These are phyloP conservation scores for Taxillus chinensis DNA, from an alignment of 164 flowering plant genomes.

Conservation along the genomic window DNA sequence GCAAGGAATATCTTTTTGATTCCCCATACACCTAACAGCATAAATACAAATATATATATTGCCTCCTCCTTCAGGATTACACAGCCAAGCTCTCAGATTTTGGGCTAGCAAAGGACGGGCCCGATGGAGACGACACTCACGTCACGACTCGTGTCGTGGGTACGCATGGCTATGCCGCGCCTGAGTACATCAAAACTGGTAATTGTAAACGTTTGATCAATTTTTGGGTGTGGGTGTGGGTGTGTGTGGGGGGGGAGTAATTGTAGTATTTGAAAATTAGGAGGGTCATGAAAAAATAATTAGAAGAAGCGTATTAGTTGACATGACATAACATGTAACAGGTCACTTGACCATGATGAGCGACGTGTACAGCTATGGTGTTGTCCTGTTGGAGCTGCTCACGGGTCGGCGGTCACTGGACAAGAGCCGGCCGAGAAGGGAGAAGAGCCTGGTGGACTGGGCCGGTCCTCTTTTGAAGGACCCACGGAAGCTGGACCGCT, in stretches of 20 bases:
- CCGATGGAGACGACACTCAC: conserved; percentile 64
- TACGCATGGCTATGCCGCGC: conserved; percentile 89
- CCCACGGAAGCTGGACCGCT: conserved; percentile 33
- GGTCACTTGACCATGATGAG: conserved; percentile 85
- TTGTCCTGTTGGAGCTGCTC: conserved; percentile 67
- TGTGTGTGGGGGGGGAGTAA: too few relatives aligned
- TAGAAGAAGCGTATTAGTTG: too few relatives aligned
- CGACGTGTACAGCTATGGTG: conserved; percentile 87
- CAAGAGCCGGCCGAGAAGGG: conserved; percentile 45
- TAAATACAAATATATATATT: too few relatives aligned
- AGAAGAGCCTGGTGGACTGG: conserved; percentile 63
- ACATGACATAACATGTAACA: conserved; percentile 8
- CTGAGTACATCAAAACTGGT: conserved; percentile 78
- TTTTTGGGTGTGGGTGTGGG: too few relatives aligned
- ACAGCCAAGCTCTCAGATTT: conserved; percentile 81
- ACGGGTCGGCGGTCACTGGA: conserved; percentile 65
- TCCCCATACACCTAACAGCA: too few relatives aligned
- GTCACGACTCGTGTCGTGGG: conserved; percentile 81
- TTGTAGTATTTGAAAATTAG: too few relatives aligned
- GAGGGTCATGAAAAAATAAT: too few relatives aligned
- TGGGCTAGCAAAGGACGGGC: conserved; percentile 83
- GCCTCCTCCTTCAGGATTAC: conserved; percentile 39
- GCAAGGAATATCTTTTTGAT: too few relatives aligned
- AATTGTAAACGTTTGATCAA: background rate
- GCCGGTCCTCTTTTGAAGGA: conserved; percentile 54